Conservation (phyloP, 169 alveolate genomes). For the Nephromyces sp. region DNA sequence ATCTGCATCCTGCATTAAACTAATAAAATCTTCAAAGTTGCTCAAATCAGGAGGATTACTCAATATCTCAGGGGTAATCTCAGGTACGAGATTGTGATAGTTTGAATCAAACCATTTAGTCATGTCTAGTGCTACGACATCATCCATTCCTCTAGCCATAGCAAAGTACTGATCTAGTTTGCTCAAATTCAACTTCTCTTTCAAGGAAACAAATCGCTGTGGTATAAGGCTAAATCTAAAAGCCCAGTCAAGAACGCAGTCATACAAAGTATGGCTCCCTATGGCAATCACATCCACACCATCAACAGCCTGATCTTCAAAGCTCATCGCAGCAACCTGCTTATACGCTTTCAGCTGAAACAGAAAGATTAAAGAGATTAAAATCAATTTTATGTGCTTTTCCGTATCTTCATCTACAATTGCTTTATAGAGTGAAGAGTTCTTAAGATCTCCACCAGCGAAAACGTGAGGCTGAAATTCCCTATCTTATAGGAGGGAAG, state of each 20-base stretch:
- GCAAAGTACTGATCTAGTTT: background rate
- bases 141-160: constrained; percentile 5
- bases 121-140: constrained; percentile 3
- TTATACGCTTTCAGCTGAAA: background rate
- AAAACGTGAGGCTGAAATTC: no score
- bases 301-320: constrained; percentile 1
- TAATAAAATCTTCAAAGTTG: background rate
- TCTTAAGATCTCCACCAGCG: no score
- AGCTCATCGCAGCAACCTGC: background rate
- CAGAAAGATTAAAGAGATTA: no score
- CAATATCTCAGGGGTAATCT: background rate
- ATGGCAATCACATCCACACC: constrained; percentile 3
- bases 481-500: no score
- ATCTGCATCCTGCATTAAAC: background rate
- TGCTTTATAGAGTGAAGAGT: no score
- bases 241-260: constrained; percentile 7
- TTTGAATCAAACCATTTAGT: constrained; percentile 10
- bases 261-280: constrained; percentile 2
- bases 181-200: background rate
- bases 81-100: constrained; percentile 4
- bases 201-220: background rate
- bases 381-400: no score
- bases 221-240: constrained; percentile 2
- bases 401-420: no score
- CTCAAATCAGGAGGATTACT: background rate